A percentile compares a stretch with the other conserved stretches of the same genome.
Conservation (phyloP, 768 basidiomycete species). For the Dioszegia hungarica region DNA sequence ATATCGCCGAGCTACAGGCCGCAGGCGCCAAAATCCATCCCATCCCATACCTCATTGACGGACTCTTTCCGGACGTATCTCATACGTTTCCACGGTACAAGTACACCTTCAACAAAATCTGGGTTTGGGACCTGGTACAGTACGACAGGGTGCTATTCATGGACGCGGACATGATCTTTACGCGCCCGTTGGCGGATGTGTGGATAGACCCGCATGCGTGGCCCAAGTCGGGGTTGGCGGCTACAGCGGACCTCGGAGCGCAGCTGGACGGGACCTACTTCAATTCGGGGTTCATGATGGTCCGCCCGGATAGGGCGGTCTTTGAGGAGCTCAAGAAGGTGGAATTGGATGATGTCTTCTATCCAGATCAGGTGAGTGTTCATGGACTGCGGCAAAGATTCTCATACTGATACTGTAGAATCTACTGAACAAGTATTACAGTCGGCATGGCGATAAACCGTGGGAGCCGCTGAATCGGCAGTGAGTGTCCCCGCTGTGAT, state of each 20-base stretch:
- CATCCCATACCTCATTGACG: neutral
- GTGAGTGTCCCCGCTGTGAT: no score
- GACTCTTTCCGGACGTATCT: neutral
- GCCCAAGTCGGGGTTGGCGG: constrained; percentile 3
- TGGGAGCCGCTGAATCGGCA: neutral
- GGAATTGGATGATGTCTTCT: neutral
- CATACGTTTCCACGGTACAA: neutral
- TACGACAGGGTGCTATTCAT: constrained; percentile 18
- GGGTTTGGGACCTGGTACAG: constrained; percentile 14
- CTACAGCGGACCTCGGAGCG: neutral
- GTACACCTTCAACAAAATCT: constrained; percentile 22
- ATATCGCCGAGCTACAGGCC: neutral
- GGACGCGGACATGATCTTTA: constrained; percentile 17
- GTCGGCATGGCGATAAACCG: neutral
- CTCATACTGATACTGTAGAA: no score
- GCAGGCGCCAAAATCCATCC: constrained; percentile 16
- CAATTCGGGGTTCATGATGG: constrained; percentile 9
- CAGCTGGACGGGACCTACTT: constrained; percentile 33
- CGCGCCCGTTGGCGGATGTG: constrained; percentile 10
- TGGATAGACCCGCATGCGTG: constrained; percentile 7
- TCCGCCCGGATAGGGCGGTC: constrained; percentile 1
- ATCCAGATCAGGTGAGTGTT: neutral
- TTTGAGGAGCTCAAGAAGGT: constrained; percentile 7
- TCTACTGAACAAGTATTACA: neutral
- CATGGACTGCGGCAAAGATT: no score